Conservation (phyloP, 345 rosid genomes). For the Melaleuca quinquenervia region DNA sequence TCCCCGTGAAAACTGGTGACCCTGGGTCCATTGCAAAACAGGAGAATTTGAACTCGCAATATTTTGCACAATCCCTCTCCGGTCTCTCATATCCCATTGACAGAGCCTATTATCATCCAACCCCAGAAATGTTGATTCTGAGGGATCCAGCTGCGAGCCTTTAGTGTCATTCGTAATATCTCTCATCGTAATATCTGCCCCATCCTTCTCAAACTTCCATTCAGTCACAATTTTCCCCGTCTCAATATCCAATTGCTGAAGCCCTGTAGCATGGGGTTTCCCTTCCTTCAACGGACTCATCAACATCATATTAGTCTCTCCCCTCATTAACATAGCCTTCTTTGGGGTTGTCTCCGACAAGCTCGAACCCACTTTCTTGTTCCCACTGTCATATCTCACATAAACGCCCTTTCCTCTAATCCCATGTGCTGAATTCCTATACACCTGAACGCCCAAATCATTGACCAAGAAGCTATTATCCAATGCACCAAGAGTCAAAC, state of each 20-base stretch:
- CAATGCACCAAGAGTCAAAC: slow-evolving; percentile 74
- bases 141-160: slow-evolving; percentile 89
- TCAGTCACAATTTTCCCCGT: slow-evolving; percentile 78
- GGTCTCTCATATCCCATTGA: slow-evolving; percentile 97
- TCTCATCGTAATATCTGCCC: slow-evolving; percentile 74
- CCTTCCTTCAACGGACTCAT: slow-evolving; percentile 82
- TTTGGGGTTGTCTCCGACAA: slow-evolving; percentile 39
- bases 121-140: slow-evolving; percentile 86
- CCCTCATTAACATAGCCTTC: slow-evolving; percentile 88
- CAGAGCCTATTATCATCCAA: slow-evolving; percentile 90
- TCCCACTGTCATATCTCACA: slow-evolving; percentile 45
- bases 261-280: slow-evolving; percentile 51
- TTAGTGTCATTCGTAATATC: slow-evolving; percentile 80
- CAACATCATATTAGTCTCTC: slow-evolving; percentile 92
- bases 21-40: slow-evolving; percentile 79
- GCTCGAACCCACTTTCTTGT: slow-evolving; percentile 16
- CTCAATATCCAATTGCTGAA: slow-evolving; percentile 83
- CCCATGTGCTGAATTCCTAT: slow-evolving; percentile 57
- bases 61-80: slow-evolving; percentile 70
- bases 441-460: slow-evolving; percentile 83
- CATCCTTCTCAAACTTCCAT: slow-evolving; percentile 92
- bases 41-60: slow-evolving; percentile 45
- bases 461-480: slow-evolving; percentile 89
- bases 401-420: slow-evolving; percentile 73
- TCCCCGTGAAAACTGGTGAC: slow-evolving; percentile 92